Base-by-base conservation (phyloP, 768 basidiomycete genomes). In the Naganishia kalamii region DNA sequence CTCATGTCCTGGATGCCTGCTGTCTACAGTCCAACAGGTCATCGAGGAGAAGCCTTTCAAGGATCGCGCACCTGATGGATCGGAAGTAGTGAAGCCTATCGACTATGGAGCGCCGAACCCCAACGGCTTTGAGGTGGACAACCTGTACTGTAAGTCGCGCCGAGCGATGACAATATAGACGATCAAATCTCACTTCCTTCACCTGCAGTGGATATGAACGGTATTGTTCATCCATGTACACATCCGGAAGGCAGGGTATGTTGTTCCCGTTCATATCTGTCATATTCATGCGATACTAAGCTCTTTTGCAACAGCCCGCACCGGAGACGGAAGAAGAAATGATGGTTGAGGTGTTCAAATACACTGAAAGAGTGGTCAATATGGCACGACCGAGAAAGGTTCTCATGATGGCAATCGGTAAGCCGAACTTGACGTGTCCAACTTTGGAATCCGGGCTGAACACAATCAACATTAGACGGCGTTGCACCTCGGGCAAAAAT, bases 401-500 rank as follows among this genome's bases (percentile, higher is more conserved):
- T 17, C 83, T 99, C 51, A 92, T 97, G 81, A 97, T 99, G 91
- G 96, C 96, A 52, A 94, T 99, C 72, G 94, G 93, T 91, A 60
- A 66, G 85, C 33, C 51, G 25, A 27, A n/a, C 17, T 60, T 29
- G 62, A 29, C 47, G 48, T 27, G 19, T 32, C 15, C 37, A 35
- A 49, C 32, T 23, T 25, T 29, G 5, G 37, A 54, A 57, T 30
- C 23, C 33, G 4, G 6, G 17, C 33, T n/a, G n/a, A n/a, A 13
- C n/a, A 2, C 4, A 12, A 12, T n/a, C 41, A 35, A 44, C 30
- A 7, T 30, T 63, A 94, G 93, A 98, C 73, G 94, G 94, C 66
- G 94, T 97, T 23, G 94, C 94, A 11, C 94, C 94, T 33, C 86
- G 94, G 72, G 96, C 96, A 43, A 99, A 99, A 81, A 99, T 99